These are phyloP conservation scores for Clarireedia monteithiana DNA, from an alignment of 2,329 filamentous ascomycete genomes.

Conservation along the genomic window DNA sequence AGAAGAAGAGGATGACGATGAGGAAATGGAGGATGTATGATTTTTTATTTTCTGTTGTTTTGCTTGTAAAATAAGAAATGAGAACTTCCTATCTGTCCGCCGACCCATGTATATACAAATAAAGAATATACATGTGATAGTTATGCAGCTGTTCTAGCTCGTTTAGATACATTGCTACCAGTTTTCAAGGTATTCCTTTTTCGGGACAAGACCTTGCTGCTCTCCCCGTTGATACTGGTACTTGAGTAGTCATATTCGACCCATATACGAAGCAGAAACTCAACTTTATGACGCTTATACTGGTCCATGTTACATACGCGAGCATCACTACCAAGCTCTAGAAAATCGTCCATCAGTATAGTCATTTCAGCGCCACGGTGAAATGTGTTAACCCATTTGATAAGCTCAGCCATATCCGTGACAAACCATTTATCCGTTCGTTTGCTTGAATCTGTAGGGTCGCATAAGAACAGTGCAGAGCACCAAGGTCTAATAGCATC, in stretches of 20 bases:
- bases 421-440: background rate
- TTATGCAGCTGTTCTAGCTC: background rate
- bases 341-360: background rate
- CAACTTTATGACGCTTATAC: background rate
- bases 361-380: background rate
- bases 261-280: background rate
- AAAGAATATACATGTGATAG: background rate
- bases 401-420: background rate
- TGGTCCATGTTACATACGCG: background rate
- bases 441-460: background rate
- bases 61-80: no score
- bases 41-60: no score
- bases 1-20: no score
- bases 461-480: background rate
- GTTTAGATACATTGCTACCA: background rate
- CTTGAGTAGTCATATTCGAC: background rate
- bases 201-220: background rate
- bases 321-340: background rate
- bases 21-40: no score
- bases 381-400: background rate
- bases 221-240: background rate
- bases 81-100: no score
- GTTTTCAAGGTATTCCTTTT: background rate
- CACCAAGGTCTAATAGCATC: background rate
- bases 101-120: no score